phyloP scores from a whole-genome alignment of 1,284 basidiomycete genomes.

The Cutaneotrichosporon dermatis region DNA sequence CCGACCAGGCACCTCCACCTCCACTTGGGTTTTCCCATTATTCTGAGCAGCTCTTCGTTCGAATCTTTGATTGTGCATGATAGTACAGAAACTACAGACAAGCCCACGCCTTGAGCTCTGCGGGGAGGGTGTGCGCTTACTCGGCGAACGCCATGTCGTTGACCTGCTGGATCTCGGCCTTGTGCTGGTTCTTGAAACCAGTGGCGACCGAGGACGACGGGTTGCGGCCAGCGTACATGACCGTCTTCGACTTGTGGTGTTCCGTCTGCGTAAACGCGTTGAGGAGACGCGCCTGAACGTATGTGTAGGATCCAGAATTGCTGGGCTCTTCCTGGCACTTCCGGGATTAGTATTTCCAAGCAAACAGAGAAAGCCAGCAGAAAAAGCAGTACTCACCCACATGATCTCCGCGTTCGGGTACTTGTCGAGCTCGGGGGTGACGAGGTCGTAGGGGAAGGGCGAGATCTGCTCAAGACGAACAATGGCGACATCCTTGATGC shows the following conservation, averaged over 20 bases:
- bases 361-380: no score
- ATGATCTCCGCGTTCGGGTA: conserved; percentile 90
- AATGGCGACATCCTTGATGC: conserved; percentile 88
- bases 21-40: no score
- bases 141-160: conserved; percentile 51
- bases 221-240: conserved; percentile 77
- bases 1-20: no score
- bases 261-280: conserved; percentile 71
- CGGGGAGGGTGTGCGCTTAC: neutral
- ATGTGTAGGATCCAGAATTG: conserved; percentile 47
- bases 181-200: conserved; percentile 60
- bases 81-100: conserved; percentile 4
- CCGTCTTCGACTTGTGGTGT: conserved; percentile 86
- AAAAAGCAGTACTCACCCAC: conserved; percentile 57
- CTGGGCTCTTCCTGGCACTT: conserved; percentile 50
- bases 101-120: neutral
- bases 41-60: neutral
- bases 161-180: conserved; percentile 77
- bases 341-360: no score
- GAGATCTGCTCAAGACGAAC: conserved; percentile 91
- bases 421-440: conserved; percentile 84
- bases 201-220: conserved; percentile 67
- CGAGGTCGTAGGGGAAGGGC: conserved; percentile 91
- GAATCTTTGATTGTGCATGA: conserved; percentile 2
- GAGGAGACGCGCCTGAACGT: conserved; percentile 81